phyloP scores from a whole-genome alignment of 2,329 filamentous ascomycete genomes.

The Aspergillus versicolor region DNA sequence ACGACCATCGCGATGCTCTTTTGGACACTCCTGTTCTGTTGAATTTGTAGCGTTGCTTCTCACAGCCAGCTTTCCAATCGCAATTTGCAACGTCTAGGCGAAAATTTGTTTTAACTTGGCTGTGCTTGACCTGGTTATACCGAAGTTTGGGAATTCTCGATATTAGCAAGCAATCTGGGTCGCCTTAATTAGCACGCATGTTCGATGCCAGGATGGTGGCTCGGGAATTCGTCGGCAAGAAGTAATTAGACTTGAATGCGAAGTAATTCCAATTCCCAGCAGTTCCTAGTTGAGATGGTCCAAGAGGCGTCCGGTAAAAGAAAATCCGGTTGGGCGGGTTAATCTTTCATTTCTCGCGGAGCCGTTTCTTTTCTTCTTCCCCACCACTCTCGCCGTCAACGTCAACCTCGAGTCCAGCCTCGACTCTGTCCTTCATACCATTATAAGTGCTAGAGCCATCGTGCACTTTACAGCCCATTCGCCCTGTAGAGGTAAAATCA shows the following conservation, averaged over 20 bases:
- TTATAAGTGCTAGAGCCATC: too few species aligned
- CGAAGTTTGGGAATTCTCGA: conserved; percentile 3
- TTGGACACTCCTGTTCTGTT: conserved; percentile 16
- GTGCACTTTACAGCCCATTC: neutral
- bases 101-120: conserved; percentile 13
- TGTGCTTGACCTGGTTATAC: conserved; percentile 1
- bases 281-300: neutral
- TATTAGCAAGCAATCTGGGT: neutral
- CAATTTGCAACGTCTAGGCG: conserved; percentile 13
- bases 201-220: neutral
- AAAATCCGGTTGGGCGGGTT: conserved; percentile 8
- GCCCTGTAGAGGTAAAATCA: conserved; percentile 3
- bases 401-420: neutral
- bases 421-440: neutral
- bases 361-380: neutral
- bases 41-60: conserved; percentile 1
- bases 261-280: neutral
- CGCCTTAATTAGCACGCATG: neutral
- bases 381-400: neutral
- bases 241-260: neutral
- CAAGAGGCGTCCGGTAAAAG: neutral
- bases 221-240: neutral
- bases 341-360: neutral
- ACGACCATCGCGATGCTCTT: conserved; percentile 29
- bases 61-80: conserved; percentile 2